These are phyloP conservation scores for Fusarium sambucinum DNA, from an alignment of 2,329 filamentous ascomycete species.

Conservation along the genomic window DNA sequence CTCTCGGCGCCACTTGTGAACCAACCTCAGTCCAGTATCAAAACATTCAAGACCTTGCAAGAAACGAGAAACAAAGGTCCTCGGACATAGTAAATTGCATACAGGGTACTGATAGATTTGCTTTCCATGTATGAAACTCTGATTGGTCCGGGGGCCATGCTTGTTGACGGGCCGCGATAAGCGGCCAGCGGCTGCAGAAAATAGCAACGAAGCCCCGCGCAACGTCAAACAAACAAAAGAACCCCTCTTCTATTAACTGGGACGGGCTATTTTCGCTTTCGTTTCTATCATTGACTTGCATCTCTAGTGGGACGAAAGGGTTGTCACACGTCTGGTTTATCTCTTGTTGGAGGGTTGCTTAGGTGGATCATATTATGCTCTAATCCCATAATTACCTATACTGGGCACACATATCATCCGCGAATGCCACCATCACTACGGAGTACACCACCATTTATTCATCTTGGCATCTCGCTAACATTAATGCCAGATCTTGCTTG, in stretches of 20 bases:
- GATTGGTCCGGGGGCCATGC: constrained; percentile 37
- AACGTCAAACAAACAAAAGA: not conserved
- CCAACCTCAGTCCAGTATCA: constrained; percentile 29
- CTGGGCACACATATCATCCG: constrained; percentile 4
- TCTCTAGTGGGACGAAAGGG: constrained; percentile 25
- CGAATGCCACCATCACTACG: constrained; percentile 4
- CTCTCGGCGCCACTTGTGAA: constrained; percentile 26
- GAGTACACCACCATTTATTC: constrained; percentile 13
- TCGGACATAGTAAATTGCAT: constrained; percentile 19
- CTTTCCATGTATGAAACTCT: not conserved
- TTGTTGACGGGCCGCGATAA: constrained; percentile 39
- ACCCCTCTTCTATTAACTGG: constrained; percentile 18
- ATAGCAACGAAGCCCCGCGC: constrained; percentile 42
- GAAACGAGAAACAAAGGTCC: constrained; percentile 37
- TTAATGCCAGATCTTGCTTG: constrained; percentile 17
- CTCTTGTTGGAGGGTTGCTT: constrained; percentile 17
- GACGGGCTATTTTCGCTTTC: constrained; percentile 16
- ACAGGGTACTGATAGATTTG: constrained; percentile 18
- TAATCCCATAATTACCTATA: not conserved
- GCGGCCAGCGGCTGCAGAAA: constrained; percentile 48
- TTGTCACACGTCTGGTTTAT: constrained; percentile 18
- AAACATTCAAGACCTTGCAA: constrained; percentile 25
- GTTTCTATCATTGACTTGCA: constrained; percentile 41
- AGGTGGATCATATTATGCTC: constrained; percentile 35
- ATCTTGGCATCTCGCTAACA: constrained; percentile 28